phyloP scores from a whole-genome alignment of 345 rosid species.

The Turritis glabra region DNA sequence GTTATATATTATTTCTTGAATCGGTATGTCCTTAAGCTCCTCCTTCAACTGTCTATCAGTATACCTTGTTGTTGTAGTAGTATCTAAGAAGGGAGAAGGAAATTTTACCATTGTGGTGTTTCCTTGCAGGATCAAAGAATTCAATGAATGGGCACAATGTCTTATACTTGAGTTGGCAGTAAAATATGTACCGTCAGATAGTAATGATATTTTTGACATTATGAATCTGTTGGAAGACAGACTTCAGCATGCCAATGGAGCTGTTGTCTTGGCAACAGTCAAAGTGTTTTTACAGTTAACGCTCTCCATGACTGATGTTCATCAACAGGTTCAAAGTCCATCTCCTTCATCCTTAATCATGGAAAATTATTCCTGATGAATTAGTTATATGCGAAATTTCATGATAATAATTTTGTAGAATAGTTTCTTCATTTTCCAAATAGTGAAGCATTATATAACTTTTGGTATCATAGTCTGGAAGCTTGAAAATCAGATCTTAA shows the following conservation, averaged over 20 bases:
- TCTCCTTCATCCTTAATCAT: constrained; percentile 15
- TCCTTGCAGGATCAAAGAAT: constrained; percentile 81
- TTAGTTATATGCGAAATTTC: constrained; percentile 3
- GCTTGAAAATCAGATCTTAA: constrained; percentile 14
- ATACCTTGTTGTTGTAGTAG: constrained; percentile 4
- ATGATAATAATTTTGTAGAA: background rate
- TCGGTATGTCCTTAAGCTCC: constrained; percentile 50
- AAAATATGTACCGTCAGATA: constrained; percentile 85
- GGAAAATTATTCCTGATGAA: background rate
- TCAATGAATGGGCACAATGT: constrained; percentile 98
- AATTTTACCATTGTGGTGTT: constrained; percentile 1
- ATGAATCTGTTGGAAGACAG: constrained; percentile 99
- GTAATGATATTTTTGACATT: constrained; percentile 89
- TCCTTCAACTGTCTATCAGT: constrained; percentile 9
- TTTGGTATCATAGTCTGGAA: constrained; percentile 1
- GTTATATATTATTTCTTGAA: constrained; percentile 73
- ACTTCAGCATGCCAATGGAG: constrained; percentile 99
- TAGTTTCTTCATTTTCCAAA: background rate
- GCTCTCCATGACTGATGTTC: constrained; percentile 93
- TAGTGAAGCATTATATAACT: background rate
- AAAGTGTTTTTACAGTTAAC: constrained; percentile 89
- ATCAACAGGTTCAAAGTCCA: constrained; percentile 73
- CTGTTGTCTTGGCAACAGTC: constrained; percentile 89
- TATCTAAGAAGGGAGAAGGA: background rate
- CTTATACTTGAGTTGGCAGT: constrained; percentile 88